Conservation (phyloP, 108 stramenopile species). For the Skeletonema tropicum region DNA sequence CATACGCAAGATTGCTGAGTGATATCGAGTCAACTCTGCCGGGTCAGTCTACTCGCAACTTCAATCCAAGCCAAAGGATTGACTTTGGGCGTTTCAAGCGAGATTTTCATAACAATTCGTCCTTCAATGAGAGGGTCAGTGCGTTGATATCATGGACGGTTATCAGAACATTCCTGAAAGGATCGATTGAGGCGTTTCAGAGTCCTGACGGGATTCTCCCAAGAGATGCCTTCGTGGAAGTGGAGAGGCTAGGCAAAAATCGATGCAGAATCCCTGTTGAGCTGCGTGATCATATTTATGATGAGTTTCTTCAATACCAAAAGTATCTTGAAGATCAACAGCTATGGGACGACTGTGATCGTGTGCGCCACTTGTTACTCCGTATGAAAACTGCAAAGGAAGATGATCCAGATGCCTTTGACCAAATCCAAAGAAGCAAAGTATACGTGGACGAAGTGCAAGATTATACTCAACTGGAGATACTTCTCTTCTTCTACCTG, state of each 20-base stretch:
- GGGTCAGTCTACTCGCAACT: not conserved
- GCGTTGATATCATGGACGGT: conserved; percentile 54
- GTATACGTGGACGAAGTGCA: conserved; percentile 43
- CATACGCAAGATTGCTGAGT: not conserved
- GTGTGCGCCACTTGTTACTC: conserved; percentile 16
- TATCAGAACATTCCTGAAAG: conserved; percentile 58
- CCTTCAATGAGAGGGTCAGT: conserved; percentile 21
- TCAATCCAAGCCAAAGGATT: conserved; percentile 9
- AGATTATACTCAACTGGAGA: conserved; percentile 64
- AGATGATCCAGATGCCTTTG: not conserved
- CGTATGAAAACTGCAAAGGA: conserved; percentile 1
- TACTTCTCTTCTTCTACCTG: conserved; percentile 51
- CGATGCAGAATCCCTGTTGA: conserved; percentile 50
- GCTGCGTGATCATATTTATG: conserved; percentile 35
- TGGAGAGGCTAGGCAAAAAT: conserved; percentile 33
- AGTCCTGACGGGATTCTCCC: conserved; percentile 10
- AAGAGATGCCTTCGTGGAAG: conserved; percentile 30
- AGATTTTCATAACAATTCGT: not conserved
- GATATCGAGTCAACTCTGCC: not conserved
- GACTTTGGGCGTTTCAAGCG: not conserved
- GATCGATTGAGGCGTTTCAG: conserved; percentile 49
- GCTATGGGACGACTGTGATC: conserved; percentile 66
- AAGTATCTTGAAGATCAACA: conserved; percentile 19
- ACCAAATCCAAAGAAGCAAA: not conserved
- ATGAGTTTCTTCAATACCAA: conserved; percentile 50